Evolutionary conservation across 371 early-diverging fungal species (phyloP).

Genomic region (Mortierella sp.): DNA sequence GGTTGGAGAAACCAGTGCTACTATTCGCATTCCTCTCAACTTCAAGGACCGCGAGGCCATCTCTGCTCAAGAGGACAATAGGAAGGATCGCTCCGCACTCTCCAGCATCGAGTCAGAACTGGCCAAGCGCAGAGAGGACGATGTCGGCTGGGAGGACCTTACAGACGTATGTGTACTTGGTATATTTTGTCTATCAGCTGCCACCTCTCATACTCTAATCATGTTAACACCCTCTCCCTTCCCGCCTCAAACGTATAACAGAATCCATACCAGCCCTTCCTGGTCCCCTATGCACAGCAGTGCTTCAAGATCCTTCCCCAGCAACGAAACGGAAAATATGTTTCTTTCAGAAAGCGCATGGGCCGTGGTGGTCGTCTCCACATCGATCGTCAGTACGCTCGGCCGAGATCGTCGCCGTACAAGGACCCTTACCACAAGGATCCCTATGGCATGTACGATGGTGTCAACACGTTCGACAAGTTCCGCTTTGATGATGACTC

Average conservation of each 20-base stretch:
- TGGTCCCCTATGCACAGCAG: constrained; percentile 48
- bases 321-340: constrained; percentile 38
- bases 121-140: constrained; percentile 65
- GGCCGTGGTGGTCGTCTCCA: constrained; percentile 75
- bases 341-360: constrained; percentile 65
- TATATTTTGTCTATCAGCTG: not conserved
- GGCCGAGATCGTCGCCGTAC: constrained; percentile 25
- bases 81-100: constrained; percentile 43
- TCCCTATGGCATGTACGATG: constrained; percentile 38
- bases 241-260: constrained; percentile 14
- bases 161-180: constrained; percentile 62
- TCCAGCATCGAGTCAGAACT: constrained; percentile 65
- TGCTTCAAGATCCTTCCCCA: constrained; percentile 58
- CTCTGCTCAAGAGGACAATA: constrained; percentile 36
- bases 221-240: not conserved
- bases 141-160: constrained; percentile 70
- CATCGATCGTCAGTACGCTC: constrained; percentile 62
- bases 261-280: constrained; percentile 68
- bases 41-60: constrained; percentile 43
- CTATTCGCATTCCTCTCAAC: constrained; percentile 70
- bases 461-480: constrained; percentile 51
- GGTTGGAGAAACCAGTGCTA: constrained; percentile 60
- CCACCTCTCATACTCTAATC: no score
- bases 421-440: constrained; percentile 42
- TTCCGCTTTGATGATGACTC: constrained; percentile 65